Conservation (phyloP, 306 rosid species). For the Leucaena leucocephala region DNA sequence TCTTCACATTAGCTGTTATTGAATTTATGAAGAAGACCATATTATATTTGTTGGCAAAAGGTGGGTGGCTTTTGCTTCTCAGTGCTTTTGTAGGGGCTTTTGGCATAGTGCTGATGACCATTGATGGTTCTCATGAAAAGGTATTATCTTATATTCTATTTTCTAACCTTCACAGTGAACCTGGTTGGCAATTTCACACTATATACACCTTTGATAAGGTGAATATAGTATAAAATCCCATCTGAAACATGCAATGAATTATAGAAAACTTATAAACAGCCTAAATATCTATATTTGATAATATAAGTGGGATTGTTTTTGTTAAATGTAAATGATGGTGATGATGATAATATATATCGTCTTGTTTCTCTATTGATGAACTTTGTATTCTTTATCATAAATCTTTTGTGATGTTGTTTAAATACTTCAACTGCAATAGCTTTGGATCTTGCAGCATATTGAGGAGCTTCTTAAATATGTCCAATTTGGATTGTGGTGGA, state of each 20-base stretch:
- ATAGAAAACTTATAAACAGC: slow-evolving; percentile 7
- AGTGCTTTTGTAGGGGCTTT: slow-evolving; percentile 52
- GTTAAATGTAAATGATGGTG: slow-evolving; percentile 15
- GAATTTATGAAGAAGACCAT: slow-evolving; percentile 59
- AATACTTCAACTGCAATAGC: slow-evolving; percentile 19
- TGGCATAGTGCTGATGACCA: slow-evolving; percentile 65
- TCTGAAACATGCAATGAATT: slow-evolving; percentile 11
- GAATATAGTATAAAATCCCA: background rate
- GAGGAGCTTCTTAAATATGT: slow-evolving; percentile 80
- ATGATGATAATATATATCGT: slow-evolving; percentile 7
- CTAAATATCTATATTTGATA: background rate
- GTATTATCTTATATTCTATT: slow-evolving; percentile 46
- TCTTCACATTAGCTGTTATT: slow-evolving; percentile 69
- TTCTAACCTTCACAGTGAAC: slow-evolving; percentile 11
- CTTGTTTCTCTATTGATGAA: background rate
- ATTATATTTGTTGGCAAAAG: slow-evolving; percentile 67
- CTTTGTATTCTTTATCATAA: background rate
- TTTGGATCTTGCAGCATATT: slow-evolving; percentile 67
- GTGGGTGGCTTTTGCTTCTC: slow-evolving; percentile 89
- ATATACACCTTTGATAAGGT: slow-evolving; percentile 11
- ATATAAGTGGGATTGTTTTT: background rate
- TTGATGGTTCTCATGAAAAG: slow-evolving; percentile 80
- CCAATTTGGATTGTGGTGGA: slow-evolving; percentile 91
- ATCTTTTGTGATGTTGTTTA: slow-evolving; percentile 36
- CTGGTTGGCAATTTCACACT: background rate